Conservation (phyloP, 257 asterid genomes). For the Catharanthus roseus region DNA sequence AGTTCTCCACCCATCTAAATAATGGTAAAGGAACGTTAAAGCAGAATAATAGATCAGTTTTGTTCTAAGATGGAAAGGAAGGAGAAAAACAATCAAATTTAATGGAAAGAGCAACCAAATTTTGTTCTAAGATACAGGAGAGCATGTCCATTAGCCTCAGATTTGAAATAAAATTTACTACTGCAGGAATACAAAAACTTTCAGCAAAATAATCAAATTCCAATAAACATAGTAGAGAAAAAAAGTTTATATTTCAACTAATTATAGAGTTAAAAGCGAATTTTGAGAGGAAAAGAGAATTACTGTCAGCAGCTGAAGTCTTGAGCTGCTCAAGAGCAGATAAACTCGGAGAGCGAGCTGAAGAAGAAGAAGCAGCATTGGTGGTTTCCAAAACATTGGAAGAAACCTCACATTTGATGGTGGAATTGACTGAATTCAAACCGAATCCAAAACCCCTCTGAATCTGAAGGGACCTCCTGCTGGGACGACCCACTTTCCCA, state of each 20-base stretch:
- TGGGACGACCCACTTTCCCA: slow-evolving; percentile 38
- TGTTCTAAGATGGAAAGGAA: background rate
- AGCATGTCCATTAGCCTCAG: background rate
- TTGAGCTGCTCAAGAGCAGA: slow-evolving; percentile 85
- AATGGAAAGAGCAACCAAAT: too few relatives aligned
- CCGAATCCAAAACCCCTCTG: slow-evolving; percentile 10
- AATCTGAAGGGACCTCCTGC: slow-evolving; percentile 25
- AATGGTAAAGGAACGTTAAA: background rate
- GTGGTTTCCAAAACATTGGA: slow-evolving; percentile 27
- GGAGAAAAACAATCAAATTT: too few relatives aligned
- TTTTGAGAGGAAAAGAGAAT: slow-evolving; percentile 2
- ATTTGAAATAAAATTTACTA: too few relatives aligned
- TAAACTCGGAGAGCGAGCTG: slow-evolving; percentile 66
- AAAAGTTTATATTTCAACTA: background rate
- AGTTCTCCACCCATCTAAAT: background rate
- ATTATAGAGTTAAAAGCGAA: background rate
- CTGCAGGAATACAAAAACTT: too few relatives aligned
- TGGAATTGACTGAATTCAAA: slow-evolving; percentile 24
- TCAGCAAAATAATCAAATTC: background rate
- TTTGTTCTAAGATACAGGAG: background rate
- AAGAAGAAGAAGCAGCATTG: slow-evolving; percentile 52
- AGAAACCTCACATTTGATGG: slow-evolving; percentile 48
- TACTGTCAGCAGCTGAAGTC: slow-evolving; percentile 80
- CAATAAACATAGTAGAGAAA: background rate
- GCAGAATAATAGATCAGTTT: background rate